Evolutionary conservation across 441 rosid species (phyloP).

Genomic region (Daphne laureola): DNA sequence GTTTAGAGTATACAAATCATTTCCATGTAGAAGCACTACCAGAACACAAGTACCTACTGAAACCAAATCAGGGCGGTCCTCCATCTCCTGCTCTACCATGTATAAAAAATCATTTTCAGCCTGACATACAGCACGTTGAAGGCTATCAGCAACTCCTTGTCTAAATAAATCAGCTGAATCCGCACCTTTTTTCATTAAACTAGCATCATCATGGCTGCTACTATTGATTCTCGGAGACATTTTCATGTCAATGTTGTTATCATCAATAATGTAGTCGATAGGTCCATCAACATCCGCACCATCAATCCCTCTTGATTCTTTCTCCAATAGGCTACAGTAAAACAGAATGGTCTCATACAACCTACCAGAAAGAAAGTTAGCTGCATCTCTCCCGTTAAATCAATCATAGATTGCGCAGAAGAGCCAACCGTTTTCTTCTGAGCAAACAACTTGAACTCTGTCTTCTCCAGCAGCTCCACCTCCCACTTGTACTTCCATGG

Average conservation of each 20-base stretch:
- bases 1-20: constrained; percentile 64
- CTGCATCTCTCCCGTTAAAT: constrained; percentile 94
- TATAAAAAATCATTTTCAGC: constrained; percentile 75
- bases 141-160: constrained; percentile 63
- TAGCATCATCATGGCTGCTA: constrained; percentile 11
- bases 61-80: constrained; percentile 86
- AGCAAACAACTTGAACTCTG: constrained; percentile 95
- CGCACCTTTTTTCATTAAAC: constrained; percentile 8
- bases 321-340: constrained; percentile 42
- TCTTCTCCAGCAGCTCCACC: constrained; percentile 99
- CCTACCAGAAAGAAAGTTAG: constrained; percentile 93
- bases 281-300: constrained; percentile 19
- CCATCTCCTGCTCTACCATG: constrained; percentile 99
- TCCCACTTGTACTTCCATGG: constrained; percentile 78
- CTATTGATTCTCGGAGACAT: constrained; percentile 5
- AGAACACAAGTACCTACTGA: constrained; percentile 90
- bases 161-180: constrained; percentile 38
- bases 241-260: constrained; percentile 7
- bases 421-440: constrained; percentile 90
- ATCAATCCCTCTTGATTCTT: constrained; percentile 29
- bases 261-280: constrained; percentile 22
- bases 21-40: constrained; percentile 69
- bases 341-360: constrained; percentile 65
- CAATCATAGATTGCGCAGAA: constrained; percentile 90
- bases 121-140: constrained; percentile 61